Percentiles rank a stretch among this genome's conserved stretches.
phyloP scores from a whole-genome alignment of 805 yeast species.

The Saccharomycopsis sp. region DNA sequence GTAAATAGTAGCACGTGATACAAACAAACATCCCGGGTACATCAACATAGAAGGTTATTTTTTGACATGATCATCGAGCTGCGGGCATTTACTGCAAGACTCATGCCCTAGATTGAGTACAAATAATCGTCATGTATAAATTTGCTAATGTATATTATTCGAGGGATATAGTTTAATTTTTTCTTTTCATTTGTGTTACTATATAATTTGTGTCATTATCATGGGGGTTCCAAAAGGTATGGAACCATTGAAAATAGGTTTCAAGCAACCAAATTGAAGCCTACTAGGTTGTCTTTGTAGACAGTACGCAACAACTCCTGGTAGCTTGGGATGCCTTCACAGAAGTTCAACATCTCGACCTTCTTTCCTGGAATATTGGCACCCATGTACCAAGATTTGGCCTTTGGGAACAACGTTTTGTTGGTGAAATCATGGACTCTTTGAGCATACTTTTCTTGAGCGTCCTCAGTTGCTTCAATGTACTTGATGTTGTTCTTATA shows the following conservation, averaged over 20 bases:
- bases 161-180: no score
- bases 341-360: slow-evolving; percentile 24
- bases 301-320: slow-evolving; percentile 11
- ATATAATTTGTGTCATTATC: no score
- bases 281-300: not conserved
- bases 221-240: no score
- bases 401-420: slow-evolving; percentile 23
- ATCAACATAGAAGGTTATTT: no score
- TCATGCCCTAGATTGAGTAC: no score
- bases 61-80: no score
- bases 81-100: no score
- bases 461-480: slow-evolving; percentile 23
- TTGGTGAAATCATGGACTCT: slow-evolving; percentile 22
- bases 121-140: no score
- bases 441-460: slow-evolving; percentile 22
- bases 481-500: slow-evolving; percentile 15
- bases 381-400: slow-evolving; percentile 29
- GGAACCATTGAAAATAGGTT: not conserved
- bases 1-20: no score
- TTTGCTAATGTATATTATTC: no score
- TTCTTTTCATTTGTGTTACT: no score
- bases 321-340: slow-evolving; percentile 25
- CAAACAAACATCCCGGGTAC: no score
- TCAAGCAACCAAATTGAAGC: not conserved
- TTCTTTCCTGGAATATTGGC: slow-evolving; percentile 28